Evolutionary conservation across 352 stramenopile species (phyloP).

Genomic region (Phytopythium mirpurense): DNA sequence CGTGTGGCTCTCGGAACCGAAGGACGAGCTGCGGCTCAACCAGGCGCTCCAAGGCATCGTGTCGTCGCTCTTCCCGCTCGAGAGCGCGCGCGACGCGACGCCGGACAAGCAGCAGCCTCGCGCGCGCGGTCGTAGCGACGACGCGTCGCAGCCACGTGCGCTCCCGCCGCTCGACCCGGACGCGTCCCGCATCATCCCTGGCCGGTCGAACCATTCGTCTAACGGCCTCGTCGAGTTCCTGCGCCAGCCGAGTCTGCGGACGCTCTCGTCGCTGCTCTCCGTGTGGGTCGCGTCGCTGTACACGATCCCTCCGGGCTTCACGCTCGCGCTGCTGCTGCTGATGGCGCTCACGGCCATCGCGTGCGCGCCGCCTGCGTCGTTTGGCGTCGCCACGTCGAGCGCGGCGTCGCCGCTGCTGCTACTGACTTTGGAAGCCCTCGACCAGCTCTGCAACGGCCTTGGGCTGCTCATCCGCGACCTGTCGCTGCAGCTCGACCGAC

Average conservation of each 20-base stretch:
- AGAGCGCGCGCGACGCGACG: constrained; percentile 30
- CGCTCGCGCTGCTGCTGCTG: constrained; percentile 66
- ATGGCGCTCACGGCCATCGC: constrained; percentile 54
- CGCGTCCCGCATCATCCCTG: background rate
- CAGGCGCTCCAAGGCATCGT: constrained; percentile 61
- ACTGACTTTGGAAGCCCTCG: constrained; percentile 32
- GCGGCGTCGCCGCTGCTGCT: constrained; percentile 32
- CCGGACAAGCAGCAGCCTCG: constrained; percentile 34
- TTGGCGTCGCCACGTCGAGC: constrained; percentile 22
- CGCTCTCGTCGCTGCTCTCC: constrained; percentile 65
- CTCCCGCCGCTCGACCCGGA: background rate
- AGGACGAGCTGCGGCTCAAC: constrained; percentile 55
- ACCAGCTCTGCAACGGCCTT: constrained; percentile 57
- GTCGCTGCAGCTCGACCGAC: constrained; percentile 40
- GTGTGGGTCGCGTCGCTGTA: constrained; percentile 56
- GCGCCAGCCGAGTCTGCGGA: constrained; percentile 40
- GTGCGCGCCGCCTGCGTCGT: constrained; percentile 39
- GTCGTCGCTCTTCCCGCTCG: constrained; percentile 42
- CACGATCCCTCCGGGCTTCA: constrained; percentile 65
- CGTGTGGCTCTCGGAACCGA: constrained; percentile 10
- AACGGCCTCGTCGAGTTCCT: constrained; percentile 14
- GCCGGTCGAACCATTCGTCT: background rate
- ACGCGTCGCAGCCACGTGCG: background rate
- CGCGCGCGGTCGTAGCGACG: background rate
- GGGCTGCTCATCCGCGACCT: constrained; percentile 63